These are phyloP conservation scores for Ustulina deusta DNA, from an alignment of 2,329 filamentous ascomycete genomes.

Conservation along the genomic window DNA sequence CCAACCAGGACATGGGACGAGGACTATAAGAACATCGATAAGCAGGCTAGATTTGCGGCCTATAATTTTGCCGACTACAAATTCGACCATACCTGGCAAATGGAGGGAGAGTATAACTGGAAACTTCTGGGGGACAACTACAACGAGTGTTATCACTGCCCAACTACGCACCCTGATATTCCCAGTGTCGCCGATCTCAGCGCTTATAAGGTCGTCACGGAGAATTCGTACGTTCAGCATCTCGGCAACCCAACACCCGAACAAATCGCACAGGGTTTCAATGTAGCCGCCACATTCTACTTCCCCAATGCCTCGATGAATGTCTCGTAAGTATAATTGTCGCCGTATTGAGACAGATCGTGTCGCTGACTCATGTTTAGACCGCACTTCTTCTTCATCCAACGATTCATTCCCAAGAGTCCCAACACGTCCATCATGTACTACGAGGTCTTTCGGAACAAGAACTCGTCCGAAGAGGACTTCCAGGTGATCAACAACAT, in stretches of 20 bases:
- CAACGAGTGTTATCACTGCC: slow-evolving; percentile 75
- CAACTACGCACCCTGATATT: slow-evolving; percentile 69
- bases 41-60: slow-evolving; percentile 36
- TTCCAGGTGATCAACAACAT: slow-evolving; percentile 69
- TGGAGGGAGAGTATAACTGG: slow-evolving; percentile 70
- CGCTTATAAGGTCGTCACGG: slow-evolving; percentile 65
- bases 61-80: slow-evolving; percentile 61
- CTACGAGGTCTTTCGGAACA: slow-evolving; percentile 74
- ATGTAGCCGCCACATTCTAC: slow-evolving; percentile 40
- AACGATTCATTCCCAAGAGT: slow-evolving; percentile 69
- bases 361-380: slow-evolving; percentile 55
- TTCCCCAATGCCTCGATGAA: slow-evolving; percentile 42
- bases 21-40: slow-evolving; percentile 50
- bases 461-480: slow-evolving; percentile 67
- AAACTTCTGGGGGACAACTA: slow-evolving; percentile 73
- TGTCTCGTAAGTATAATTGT: slow-evolving; percentile 35
- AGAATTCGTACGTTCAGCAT: slow-evolving; percentile 63
- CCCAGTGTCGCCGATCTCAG: slow-evolving; percentile 67
- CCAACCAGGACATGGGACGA: slow-evolving; percentile 64
- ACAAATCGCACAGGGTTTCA: slow-evolving; percentile 38
- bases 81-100: slow-evolving; percentile 69
- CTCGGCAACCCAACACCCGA: slow-evolving; percentile 38
- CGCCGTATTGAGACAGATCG: neutral
- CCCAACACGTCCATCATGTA: slow-evolving; percentile 66
- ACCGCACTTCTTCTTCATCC: slow-evolving; percentile 70